These are phyloP conservation scores for Salix suchowensis DNA, from an alignment of 345 rosid species.

Conservation along the genomic window DNA sequence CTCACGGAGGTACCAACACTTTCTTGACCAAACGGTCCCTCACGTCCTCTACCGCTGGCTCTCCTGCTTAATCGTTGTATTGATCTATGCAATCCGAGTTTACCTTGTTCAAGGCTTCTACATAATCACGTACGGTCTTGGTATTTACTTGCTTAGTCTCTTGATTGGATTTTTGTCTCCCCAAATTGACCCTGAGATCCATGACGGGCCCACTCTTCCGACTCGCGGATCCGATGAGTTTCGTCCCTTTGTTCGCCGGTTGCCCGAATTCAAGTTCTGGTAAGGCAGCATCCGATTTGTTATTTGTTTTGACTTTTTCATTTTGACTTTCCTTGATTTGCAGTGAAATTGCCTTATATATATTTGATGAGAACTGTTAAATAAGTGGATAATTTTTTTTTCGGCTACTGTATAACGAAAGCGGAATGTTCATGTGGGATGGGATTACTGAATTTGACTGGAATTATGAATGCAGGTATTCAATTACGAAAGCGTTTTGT, in stretches of 20 bases:
- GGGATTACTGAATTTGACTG: background rate
- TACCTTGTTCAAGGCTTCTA: conserved; percentile 78
- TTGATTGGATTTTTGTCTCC: conserved; percentile 90
- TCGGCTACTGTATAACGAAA: background rate
- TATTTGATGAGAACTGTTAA: background rate
- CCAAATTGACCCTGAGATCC: conserved; percentile 79
- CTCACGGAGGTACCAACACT: conserved; percentile 21
- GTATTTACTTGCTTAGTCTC: conserved; percentile 81
- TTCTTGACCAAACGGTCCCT: conserved; percentile 29
- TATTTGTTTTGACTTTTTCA: background rate
- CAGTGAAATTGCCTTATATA: background rate
- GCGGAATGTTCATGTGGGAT: background rate
- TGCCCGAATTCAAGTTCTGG: conserved; percentile 96
- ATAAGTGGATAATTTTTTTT: background rate
- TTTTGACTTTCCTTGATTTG: background rate
- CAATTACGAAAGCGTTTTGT: conserved; percentile 63
- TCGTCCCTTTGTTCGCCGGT: conserved; percentile 86
- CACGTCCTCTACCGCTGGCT: conserved; percentile 46
- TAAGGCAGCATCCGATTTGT: conserved; percentile 6
- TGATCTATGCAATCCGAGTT: conserved; percentile 69
- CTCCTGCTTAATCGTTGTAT: conserved; percentile 41
- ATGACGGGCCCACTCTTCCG: conserved; percentile 66
- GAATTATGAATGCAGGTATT: conserved; percentile 42
- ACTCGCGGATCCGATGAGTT: conserved; percentile 89
- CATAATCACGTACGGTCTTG: conserved; percentile 82